Conservation (phyloP, 164 flowering plant genomes). For the Tetrastigma voinierianum region DNA sequence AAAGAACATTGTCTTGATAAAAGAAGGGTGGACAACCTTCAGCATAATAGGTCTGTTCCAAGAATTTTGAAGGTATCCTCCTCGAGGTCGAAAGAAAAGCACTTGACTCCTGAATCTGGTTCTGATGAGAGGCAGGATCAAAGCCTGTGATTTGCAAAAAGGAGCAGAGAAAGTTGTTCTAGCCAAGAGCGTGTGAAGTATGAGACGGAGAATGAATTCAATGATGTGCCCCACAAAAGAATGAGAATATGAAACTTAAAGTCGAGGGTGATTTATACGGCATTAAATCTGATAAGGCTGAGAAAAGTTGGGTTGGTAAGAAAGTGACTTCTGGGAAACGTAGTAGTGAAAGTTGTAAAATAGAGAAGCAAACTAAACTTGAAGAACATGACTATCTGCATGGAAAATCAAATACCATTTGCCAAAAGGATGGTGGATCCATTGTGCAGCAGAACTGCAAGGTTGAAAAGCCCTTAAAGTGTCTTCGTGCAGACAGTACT, state of each 20-base stretch:
- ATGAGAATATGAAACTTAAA: slow-evolving; percentile 30
- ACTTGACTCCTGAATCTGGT: slow-evolving; percentile 32
- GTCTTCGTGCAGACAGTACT: slow-evolving; percentile 28
- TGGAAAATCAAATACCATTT: slow-evolving; percentile 22
- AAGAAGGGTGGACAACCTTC: slow-evolving; percentile 29
- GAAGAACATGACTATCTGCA: slow-evolving; percentile 30
- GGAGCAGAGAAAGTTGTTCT: too few species aligned
- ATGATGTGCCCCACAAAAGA: slow-evolving; percentile 31
- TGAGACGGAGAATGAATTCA: slow-evolving; percentile 19
- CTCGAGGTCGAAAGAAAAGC: slow-evolving; percentile 50
- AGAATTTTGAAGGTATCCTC: slow-evolving; percentile 51
- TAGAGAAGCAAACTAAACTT: slow-evolving; percentile 27
- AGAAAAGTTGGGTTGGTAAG: slow-evolving; percentile 30
- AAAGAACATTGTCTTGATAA: too few species aligned
- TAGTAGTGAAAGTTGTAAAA: slow-evolving; percentile 34
- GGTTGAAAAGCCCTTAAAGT: slow-evolving; percentile 39
- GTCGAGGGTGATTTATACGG: slow-evolving; percentile 33
- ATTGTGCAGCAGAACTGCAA: slow-evolving; percentile 22
- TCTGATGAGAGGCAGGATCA: slow-evolving; percentile 30
- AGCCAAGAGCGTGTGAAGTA: too few species aligned
- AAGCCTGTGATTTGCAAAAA: slow-evolving; percentile 30
- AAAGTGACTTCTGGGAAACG: slow-evolving; percentile 37
- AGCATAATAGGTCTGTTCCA: slow-evolving; percentile 40
- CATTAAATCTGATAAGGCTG: slow-evolving; percentile 30
- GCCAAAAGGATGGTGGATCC: slow-evolving; percentile 27